A percentile compares a stretch with the other conserved stretches of the same genome.
These are phyloP conservation scores for Leucoagaricus sp. DNA, from an alignment of 1,284 basidiomycete genomes.

Conservation along the genomic window DNA sequence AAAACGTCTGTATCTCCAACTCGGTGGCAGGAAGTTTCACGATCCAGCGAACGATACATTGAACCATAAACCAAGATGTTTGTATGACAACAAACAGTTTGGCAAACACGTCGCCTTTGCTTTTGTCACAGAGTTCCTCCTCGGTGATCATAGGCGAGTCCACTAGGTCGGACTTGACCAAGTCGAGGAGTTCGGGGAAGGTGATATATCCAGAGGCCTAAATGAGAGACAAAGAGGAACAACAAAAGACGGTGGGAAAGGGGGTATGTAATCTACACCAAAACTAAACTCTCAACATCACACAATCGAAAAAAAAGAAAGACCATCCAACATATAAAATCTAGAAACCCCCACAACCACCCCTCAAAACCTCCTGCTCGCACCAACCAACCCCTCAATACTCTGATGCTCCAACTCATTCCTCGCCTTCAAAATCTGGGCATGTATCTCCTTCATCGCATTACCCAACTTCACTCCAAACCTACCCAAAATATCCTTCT, in stretches of 20 bases:
- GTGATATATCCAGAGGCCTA: background rate
- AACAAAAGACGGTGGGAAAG: background rate
- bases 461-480: constrained; percentile 93
- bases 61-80: too few relatives aligned
- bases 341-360: too few relatives aligned
- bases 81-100: too few relatives aligned
- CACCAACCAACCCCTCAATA: constrained; percentile 55
- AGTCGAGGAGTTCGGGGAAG: background rate
- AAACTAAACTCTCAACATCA: background rate
- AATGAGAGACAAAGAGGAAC: background rate
- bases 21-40: too few relatives aligned
- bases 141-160: too few relatives aligned
- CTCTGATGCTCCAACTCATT: constrained; percentile 91
- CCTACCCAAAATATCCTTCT: constrained; percentile 88
- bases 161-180: constrained; percentile 19
- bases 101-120: too few relatives aligned
- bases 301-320: background rate
- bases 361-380: constrained; percentile 33
- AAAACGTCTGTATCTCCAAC: too few relatives aligned
- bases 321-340: constrained; percentile 5
- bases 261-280: background rate
- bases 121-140: too few relatives aligned
- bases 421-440: constrained; percentile 87
- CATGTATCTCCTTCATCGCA: constrained; percentile 96
- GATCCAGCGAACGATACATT: too few relatives aligned